Conservation (phyloP, 352 stramenopile species). For the Pythium insidiosum region DNA sequence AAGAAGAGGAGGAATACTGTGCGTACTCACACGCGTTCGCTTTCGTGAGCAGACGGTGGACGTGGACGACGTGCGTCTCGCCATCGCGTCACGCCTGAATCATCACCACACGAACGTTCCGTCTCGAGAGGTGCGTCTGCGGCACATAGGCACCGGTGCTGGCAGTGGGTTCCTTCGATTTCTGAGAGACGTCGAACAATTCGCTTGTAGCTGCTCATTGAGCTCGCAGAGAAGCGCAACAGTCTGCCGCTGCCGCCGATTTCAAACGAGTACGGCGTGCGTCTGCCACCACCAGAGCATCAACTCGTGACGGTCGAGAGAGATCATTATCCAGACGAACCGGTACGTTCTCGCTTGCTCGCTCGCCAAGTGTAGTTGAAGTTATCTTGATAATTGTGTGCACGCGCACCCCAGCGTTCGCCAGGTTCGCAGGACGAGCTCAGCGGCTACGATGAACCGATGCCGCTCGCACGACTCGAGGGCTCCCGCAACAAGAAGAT, state of each 20-base stretch:
- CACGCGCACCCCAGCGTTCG: slow-evolving; percentile 3
- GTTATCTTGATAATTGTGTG: background rate
- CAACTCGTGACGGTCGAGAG: slow-evolving; percentile 71
- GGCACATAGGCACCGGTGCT: background rate
- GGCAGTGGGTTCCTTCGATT: background rate
- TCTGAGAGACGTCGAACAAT: background rate
- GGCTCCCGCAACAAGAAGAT: slow-evolving; percentile 76
- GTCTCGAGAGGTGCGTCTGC: slow-evolving; percentile 42
- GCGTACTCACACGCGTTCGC: too few species aligned
- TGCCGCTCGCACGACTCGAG: slow-evolving; percentile 33
- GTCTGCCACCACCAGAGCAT: slow-evolving; percentile 55
- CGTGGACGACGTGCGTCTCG: slow-evolving; percentile 67
- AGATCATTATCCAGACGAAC: slow-evolving; percentile 28
- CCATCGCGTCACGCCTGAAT: slow-evolving; percentile 68
- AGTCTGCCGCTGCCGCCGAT: slow-evolving; percentile 65
- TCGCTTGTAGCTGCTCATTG: slow-evolving; percentile 67
- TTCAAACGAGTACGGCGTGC: slow-evolving; percentile 78
- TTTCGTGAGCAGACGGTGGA: slow-evolving; percentile 70
- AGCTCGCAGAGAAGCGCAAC: slow-evolving; percentile 81
- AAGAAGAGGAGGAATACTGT: too few species aligned
- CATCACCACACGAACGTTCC: slow-evolving; percentile 72
- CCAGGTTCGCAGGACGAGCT: slow-evolving; percentile 2
- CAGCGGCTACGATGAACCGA: slow-evolving; percentile 21
- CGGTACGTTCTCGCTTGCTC: slow-evolving; percentile 17
- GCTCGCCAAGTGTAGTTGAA: background rate